These are phyloP conservation scores for Rugosomyces carneus DNA, from an alignment of 1,284 basidiomycete genomes.

Conservation along the genomic window DNA sequence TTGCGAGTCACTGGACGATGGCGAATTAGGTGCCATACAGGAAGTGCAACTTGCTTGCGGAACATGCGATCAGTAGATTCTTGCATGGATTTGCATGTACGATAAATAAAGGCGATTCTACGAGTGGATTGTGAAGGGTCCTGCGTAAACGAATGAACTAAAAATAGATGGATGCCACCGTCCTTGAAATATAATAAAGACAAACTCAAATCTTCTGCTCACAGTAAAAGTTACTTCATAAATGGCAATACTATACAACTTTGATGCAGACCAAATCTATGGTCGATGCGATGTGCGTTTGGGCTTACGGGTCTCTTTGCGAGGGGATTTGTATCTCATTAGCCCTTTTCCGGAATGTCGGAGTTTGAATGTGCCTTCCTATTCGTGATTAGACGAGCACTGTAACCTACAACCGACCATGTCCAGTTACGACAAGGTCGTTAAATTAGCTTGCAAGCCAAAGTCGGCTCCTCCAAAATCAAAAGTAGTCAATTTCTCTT, in stretches of 20 bases:
- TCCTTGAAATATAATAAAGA: no score
- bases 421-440: conserved; percentile 81
- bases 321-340: no score
- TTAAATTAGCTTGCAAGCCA: conserved; percentile 91
- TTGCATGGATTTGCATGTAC: conserved; percentile 5
- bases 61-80: conserved; percentile 11
- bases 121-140: no score
- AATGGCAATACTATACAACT: no score
- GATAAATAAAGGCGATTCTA: not conserved
- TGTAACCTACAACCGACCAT: conserved; percentile 29
- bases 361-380: conserved; percentile 16
- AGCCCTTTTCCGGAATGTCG: no score
- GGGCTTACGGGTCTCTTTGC: no score
- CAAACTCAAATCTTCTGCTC: no score
- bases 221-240: no score
- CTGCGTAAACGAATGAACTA: no score
- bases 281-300: no score
- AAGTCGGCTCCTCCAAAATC: conserved; percentile 90
- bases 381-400: conserved; percentile 12
- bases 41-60: conserved; percentile 3
- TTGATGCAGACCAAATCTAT: no score
- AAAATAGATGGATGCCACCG: no score
- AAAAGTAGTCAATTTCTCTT: conserved; percentile 53
- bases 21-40: conserved; percentile 14
- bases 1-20: conserved; percentile 22